These are phyloP conservation scores for Lagenidium giganteum DNA, from an alignment of 352 stramenopile genomes.

Conservation along the genomic window DNA sequence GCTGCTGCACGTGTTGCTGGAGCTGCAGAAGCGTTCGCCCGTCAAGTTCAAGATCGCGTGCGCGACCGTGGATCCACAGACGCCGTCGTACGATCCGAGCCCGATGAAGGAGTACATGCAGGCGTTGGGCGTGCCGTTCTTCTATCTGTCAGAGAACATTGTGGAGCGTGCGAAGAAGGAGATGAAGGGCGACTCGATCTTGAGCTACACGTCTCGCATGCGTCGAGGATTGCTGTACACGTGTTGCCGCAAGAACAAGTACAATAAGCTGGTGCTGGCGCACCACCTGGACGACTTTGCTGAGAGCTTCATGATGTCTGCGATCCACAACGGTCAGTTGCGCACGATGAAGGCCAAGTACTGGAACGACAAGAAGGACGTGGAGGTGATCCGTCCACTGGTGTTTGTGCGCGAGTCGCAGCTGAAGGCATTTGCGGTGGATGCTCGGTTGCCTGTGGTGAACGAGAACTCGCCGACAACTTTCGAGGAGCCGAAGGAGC, in stretches of 20 bases:
- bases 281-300: constrained; percentile 96
- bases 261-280: constrained; percentile 34
- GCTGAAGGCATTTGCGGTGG: constrained; percentile 58
- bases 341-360: constrained; percentile 97
- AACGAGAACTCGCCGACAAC: constrained; percentile 97
- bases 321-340: constrained; percentile 55
- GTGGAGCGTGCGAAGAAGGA: constrained; percentile 63
- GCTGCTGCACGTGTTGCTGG: constrained; percentile 91
- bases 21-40: constrained; percentile 85
- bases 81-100: constrained; percentile 91
- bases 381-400: constrained; percentile 92
- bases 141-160: constrained; percentile 87
- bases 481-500: constrained; percentile 95
- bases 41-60: constrained; percentile 92
- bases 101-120: constrained; percentile 94
- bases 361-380: constrained; percentile 88
- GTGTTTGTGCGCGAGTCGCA: constrained; percentile 90
- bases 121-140: constrained; percentile 89
- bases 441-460: constrained; percentile 89
- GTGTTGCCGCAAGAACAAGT: constrained; percentile 24
- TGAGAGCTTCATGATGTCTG: constrained; percentile 96
- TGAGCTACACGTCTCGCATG: constrained; percentile 91
- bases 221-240: constrained; percentile 75
- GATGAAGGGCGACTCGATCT: constrained; percentile 78
- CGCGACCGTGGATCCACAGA: constrained; percentile 94